Percentiles rank a stretch among this genome's conserved stretches.
These are phyloP conservation scores for Pythium phragmiticola DNA, from an alignment of 352 stramenopile species.

Conservation along the genomic window DNA sequence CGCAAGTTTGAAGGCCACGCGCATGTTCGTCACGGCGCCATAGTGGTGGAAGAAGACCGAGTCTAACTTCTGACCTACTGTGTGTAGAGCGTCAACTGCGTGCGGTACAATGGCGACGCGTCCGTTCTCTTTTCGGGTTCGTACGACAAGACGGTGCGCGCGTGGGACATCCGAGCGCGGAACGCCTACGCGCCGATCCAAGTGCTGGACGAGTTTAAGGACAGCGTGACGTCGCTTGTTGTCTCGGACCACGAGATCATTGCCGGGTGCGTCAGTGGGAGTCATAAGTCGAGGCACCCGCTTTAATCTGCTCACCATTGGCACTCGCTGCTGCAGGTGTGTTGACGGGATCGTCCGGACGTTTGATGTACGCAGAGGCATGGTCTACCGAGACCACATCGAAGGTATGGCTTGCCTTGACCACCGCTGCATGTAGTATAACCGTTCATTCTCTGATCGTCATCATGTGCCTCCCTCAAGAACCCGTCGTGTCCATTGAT, in stretches of 20 bases:
- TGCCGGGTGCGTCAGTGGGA: slow-evolving; percentile 42
- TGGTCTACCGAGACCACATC: slow-evolving; percentile 71
- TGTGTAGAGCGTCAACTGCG: slow-evolving; percentile 72
- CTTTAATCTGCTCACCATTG: slow-evolving; percentile 7
- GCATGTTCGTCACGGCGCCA: slow-evolving; percentile 32
- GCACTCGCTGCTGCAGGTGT: slow-evolving; percentile 36
- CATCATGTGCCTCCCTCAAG: slow-evolving; percentile 24
- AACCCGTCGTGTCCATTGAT: slow-evolving; percentile 75
- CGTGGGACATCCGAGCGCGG: slow-evolving; percentile 75
- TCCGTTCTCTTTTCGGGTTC: slow-evolving; percentile 83
- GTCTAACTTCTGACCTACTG: not conserved
- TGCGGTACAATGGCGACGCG: slow-evolving; percentile 76
- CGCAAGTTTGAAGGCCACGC: slow-evolving; percentile 86
- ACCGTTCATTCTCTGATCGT: not conserved
- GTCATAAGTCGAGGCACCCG: not conserved
- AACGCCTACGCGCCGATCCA: slow-evolving; percentile 82
- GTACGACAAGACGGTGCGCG: slow-evolving; percentile 86
- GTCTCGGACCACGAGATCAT: slow-evolving; percentile 80
- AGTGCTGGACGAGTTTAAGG: slow-evolving; percentile 83
- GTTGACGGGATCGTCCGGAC: slow-evolving; percentile 84
- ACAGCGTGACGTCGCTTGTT: slow-evolving; percentile 86
- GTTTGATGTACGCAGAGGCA: slow-evolving; percentile 78
- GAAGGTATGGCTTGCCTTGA: slow-evolving; percentile 33
- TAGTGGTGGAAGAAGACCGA: no score
- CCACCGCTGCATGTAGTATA: no score